These are phyloP conservation scores for Hysterium pulicare DNA, from an alignment of 2,329 filamentous ascomycete genomes.

Conservation along the genomic window DNA sequence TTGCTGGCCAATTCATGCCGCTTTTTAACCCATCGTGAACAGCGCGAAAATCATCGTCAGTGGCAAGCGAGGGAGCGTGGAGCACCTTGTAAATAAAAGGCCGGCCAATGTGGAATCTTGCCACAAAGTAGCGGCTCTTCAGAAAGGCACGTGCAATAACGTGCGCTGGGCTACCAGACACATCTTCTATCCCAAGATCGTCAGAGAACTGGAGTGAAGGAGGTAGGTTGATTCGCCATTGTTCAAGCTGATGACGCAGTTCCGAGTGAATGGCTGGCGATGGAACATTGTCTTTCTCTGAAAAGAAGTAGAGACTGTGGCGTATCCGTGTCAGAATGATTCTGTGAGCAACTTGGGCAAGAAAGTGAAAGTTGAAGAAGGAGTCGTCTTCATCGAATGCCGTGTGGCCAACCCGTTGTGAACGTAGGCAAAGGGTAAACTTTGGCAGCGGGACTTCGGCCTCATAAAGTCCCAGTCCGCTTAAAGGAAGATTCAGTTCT, in stretches of 20 bases:
- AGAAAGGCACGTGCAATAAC: slow-evolving; percentile 39
- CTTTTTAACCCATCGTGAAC: slow-evolving; percentile 26
- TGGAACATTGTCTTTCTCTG: slow-evolving; percentile 39
- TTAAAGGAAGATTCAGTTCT: slow-evolving; percentile 52
- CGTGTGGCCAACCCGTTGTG: slow-evolving; percentile 30
- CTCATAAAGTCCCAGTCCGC: slow-evolving; percentile 50
- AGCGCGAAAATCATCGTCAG: slow-evolving; percentile 29
- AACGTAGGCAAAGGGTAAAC: slow-evolving; percentile 46
- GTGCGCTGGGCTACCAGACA: slow-evolving; percentile 30
- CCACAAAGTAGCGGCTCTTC: slow-evolving; percentile 35
- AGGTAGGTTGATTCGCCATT: slow-evolving; percentile 54
- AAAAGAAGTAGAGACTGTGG: slow-evolving; percentile 50
- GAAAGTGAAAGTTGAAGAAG: slow-evolving; percentile 56
- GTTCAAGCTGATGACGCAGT: slow-evolving; percentile 54
- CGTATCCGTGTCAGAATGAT: slow-evolving; percentile 55
- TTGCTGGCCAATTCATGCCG: slow-evolving; percentile 37
- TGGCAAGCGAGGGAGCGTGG: slow-evolving; percentile 27
- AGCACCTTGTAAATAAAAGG: slow-evolving; percentile 39
- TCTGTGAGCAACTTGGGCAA: slow-evolving; percentile 55
- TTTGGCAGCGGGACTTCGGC: slow-evolving; percentile 53
- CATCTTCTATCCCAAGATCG: slow-evolving; percentile 23
- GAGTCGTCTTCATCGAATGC: slow-evolving; percentile 48
- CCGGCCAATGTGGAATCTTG: slow-evolving; percentile 37
- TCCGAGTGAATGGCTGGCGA: slow-evolving; percentile 50
- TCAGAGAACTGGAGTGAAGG: slow-evolving; percentile 46